Percentiles rank a stretch among this genome's conserved stretches.
phyloP scores from a whole-genome alignment of 371 early-diverging fungal species.

The Apophysomyces sp. region DNA sequence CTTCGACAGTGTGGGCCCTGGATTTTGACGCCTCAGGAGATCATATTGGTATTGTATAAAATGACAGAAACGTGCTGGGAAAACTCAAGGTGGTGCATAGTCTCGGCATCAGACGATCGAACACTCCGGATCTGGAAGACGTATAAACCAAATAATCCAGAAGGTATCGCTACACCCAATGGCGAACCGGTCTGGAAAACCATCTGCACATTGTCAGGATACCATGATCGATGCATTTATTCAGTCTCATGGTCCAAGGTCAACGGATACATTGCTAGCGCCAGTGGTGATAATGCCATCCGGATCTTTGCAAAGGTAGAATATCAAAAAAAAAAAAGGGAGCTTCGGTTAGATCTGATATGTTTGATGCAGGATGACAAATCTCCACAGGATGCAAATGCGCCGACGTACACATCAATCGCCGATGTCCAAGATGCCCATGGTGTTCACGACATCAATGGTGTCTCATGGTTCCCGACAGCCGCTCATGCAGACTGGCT shows the following conservation, averaged over 20 bases:
- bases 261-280: constrained; percentile 72
- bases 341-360: not conserved
- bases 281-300: constrained; percentile 83
- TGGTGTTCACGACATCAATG: constrained; percentile 85
- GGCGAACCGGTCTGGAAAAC: constrained; percentile 70
- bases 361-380: not conserved
- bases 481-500: constrained; percentile 63
- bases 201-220: constrained; percentile 61
- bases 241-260: constrained; percentile 90
- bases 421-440: constrained; percentile 64
- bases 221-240: constrained; percentile 84
- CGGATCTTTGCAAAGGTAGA: constrained; percentile 61
- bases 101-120: constrained; percentile 88
- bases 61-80: not conserved
- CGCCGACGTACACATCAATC: constrained; percentile 31
- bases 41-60: constrained; percentile 48
- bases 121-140: constrained; percentile 83
- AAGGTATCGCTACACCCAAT: constrained; percentile 45
- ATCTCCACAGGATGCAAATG: constrained; percentile 1
- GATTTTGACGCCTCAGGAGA: constrained; percentile 86
- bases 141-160: constrained; percentile 44
- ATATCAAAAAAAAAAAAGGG: not conserved
- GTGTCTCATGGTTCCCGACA: constrained; percentile 84
- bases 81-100: constrained; percentile 36
- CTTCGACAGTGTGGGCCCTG: constrained; percentile 91